Evolutionary conservation across 306 rosid species (phyloP).

Genomic region (Vigna trinervia): DNA sequence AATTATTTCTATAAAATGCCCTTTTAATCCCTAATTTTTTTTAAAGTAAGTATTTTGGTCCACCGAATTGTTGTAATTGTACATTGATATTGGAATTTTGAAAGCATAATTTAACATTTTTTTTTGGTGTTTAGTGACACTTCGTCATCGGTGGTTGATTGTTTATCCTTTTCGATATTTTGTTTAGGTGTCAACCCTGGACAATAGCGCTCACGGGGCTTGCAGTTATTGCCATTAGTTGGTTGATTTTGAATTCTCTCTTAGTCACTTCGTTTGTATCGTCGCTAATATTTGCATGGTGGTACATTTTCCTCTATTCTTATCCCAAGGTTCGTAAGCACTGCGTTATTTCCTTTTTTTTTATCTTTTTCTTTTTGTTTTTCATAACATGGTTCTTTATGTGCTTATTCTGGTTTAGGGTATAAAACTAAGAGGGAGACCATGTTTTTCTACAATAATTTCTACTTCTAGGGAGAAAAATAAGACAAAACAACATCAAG

Average conservation of each 20-base stretch:
- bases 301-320: constrained; percentile 87
- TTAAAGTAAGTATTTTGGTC: not conserved
- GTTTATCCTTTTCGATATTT: not conserved
- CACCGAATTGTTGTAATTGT: not conserved
- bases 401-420: not conserved
- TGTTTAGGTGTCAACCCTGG: constrained; percentile 56
- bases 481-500: too few relatives aligned
- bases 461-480: too few relatives aligned
- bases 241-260: constrained; percentile 65
- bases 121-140: not conserved
- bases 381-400: not conserved
- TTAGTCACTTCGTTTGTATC: constrained; percentile 48
- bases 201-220: constrained; percentile 46
- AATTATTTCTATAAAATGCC: not conserved
- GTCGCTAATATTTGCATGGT: constrained; percentile 67
- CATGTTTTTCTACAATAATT: too few relatives aligned
- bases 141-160: not conserved
- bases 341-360: too few relatives aligned
- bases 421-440: too few relatives aligned
- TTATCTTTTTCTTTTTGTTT: not conserved
- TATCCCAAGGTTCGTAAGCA: constrained; percentile 74
- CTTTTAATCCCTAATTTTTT: not conserved
- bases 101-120: not conserved
- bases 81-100: not conserved
- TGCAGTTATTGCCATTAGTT: constrained; percentile 53